Evolutionary conservation across 352 stramenopile species (phyloP).

Genomic region (Phytophthora megakarya): DNA sequence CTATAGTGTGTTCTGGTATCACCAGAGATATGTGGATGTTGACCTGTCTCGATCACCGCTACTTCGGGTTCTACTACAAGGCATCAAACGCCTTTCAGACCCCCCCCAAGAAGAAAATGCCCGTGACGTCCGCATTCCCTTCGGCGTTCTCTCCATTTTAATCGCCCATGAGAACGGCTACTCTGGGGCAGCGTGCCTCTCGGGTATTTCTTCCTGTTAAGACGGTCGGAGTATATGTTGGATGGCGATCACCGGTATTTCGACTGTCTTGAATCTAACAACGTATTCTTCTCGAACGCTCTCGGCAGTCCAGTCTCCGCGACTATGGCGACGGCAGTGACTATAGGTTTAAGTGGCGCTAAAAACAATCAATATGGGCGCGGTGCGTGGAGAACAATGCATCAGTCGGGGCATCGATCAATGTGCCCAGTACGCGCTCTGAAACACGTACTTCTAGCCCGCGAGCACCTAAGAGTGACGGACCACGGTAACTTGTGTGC

Average conservation of each 20-base stretch:
- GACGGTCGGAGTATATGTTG: constrained; percentile 23
- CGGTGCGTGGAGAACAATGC: constrained; percentile 28
- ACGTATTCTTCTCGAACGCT: constrained; percentile 22
- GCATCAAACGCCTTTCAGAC: constrained; percentile 19
- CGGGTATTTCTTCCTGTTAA: constrained; percentile 29
- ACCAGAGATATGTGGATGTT: constrained; percentile 4
- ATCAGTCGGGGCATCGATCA: constrained; percentile 9
- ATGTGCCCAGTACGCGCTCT: constrained; percentile 17
- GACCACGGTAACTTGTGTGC: not conserved
- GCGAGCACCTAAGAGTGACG: not conserved
- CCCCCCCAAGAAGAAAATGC: constrained; percentile 18
- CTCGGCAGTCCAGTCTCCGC: not conserved
- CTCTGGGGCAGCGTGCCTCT: constrained; percentile 26
- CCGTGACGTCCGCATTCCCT: constrained; percentile 25
- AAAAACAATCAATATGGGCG: constrained; percentile 36
- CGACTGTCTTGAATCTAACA: constrained; percentile 15
- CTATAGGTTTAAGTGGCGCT: constrained; percentile 16
- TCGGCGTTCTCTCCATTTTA: not conserved
- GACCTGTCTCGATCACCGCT: not conserved
- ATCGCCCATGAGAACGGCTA: constrained; percentile 13
- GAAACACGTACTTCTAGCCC: not conserved
- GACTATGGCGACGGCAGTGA: constrained; percentile 9
- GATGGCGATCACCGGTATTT: not conserved
- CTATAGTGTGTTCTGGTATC: constrained; percentile 22
- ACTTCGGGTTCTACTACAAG: constrained; percentile 9